Base-by-base conservation (phyloP, 257 asterid species). In the Paraleonurus japonicus region DNA sequence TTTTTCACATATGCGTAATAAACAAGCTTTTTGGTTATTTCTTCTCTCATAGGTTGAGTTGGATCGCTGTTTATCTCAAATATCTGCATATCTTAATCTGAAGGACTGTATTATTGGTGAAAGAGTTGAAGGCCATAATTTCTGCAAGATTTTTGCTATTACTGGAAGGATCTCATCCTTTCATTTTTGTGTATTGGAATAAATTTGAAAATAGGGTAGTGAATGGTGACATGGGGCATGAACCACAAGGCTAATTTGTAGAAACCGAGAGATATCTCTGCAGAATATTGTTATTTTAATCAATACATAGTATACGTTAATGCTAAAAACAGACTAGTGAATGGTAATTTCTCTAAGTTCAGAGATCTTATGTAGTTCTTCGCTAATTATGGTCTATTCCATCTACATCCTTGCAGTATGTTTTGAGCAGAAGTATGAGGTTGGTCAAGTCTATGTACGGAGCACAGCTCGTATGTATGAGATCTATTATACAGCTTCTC, bases 381-480 rank as follows among this genome's bases (percentile, higher is more conserved):
- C 65, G 41, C 41, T 57, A 4, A 23, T 55, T 16, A 10, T 33
- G 50, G 11, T 39, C 43, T 68, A 26, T 64, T 8, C 35, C 45
- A 7, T 62, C 65, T 73, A 28, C 77, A 66, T 64, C 32, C 22
- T 63, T 85, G 87, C 89, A 92, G 98, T 89, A 65, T 69, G 76
- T 78, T 88, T 95, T 75, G 76, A 53, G 76, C 84, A 78, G 60
- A 88, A 80, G 85, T 80, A 80, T 55, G 90, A 85, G 23, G 76
- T 92, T 59, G 70, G 82, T 51, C 98, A 92, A 80, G 79, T 92
- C 45, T 95, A 95, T 83, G 88, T 92, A 60, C 89, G 97, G 60
- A 95, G 99, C 82, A 89, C 92, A 67, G 97, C 98, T 54, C 97
- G 98, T 60, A 84, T 85, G 51, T 92, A 83, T 75, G 99, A 95